phyloP scores from a whole-genome alignment of 202 grass and related monocot genomes.

The Carex sylvatica region DNA sequence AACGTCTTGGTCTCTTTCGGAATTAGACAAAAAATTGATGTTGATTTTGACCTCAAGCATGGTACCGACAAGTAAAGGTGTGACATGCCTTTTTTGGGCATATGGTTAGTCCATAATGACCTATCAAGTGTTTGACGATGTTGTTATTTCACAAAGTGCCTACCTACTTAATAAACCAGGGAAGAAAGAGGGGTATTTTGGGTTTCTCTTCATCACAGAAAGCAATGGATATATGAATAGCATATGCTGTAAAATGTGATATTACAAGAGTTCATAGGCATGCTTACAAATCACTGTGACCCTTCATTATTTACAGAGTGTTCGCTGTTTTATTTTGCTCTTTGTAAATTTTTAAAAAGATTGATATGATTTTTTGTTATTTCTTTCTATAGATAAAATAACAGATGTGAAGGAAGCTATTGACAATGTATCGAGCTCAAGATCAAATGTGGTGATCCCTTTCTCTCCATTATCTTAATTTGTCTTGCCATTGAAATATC shows the following conservation, averaged over 20 bases:
- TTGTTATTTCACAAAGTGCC: too few relatives aligned
- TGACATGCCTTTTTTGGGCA: too few relatives aligned
- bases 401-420: conserved; percentile 31
- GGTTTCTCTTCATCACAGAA: background rate
- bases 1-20: too few relatives aligned
- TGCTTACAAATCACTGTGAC: background rate
- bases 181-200: background rate
- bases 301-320: background rate
- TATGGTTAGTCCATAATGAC: too few relatives aligned
- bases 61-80: too few relatives aligned
- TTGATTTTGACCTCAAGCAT: too few relatives aligned
- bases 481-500: background rate
- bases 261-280: background rate
- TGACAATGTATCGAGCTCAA: conserved; percentile 28
- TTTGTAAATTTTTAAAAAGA: conserved; percentile 16
- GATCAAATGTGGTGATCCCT: conserved; percentile 38
- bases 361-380: background rate
- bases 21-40: too few relatives aligned
- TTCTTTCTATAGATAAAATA: conserved; percentile 40
- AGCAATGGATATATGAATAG: background rate
- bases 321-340: background rate
- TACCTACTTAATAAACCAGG: background rate
- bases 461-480: background rate
- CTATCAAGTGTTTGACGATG: too few relatives aligned
- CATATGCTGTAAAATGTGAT: background rate